Evolutionary conservation across 805 yeast species (phyloP), one percentile per base, ranked within the genome.

Genomic region (Saccharomycopsis microspora): DNA sequence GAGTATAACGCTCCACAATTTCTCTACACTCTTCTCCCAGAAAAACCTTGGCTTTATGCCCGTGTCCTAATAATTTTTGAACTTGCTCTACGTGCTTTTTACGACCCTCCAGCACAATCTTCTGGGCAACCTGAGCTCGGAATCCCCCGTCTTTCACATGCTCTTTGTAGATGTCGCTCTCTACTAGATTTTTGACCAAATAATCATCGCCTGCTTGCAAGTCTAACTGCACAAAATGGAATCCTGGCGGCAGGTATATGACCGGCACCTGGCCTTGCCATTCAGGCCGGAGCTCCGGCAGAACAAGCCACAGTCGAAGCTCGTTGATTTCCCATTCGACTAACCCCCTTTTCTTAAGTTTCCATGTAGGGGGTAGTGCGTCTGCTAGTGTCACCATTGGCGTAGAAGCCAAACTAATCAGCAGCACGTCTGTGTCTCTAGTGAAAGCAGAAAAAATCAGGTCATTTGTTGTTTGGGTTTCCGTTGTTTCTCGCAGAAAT

Each of bases 301-400:
- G 67, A 31, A 83, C 78, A 36, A 83, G 63, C 32, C 82, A 60
- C 1, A 87, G 78, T 41, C 90, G 65, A 19, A 80, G 64, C 59
- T 82, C 89, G 60, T 83, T 83, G 44, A 80, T 58, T 43, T 74
- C 79, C 90, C 90, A 83, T 60, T 81, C 83, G 30, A 78, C 64
- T 39, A 83, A 65, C 10, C 74, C 76, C 46, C 87, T 65, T 52
- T 72, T 74, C 0, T 86, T 79, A 61, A 79, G 81, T 87, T 65
- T 0, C 83, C 82, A 53, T 75, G 75, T 7, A 72, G 65, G 38
- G 1, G 85, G 85, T n/a, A 79, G 54, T 0, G 76, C 78, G 29
- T 76, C 72, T 44, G 70, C 66, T 32, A 78, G 58, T 1, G 71
- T 57, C 4, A 68, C 45, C 36, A 54, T 44, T 10, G 50, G 47